A percentile compares a stretch with the other conserved stretches of the same genome.
Conservation (phyloP, 78 protist genomes). For the Tieghemostelium lacteum region DNA sequence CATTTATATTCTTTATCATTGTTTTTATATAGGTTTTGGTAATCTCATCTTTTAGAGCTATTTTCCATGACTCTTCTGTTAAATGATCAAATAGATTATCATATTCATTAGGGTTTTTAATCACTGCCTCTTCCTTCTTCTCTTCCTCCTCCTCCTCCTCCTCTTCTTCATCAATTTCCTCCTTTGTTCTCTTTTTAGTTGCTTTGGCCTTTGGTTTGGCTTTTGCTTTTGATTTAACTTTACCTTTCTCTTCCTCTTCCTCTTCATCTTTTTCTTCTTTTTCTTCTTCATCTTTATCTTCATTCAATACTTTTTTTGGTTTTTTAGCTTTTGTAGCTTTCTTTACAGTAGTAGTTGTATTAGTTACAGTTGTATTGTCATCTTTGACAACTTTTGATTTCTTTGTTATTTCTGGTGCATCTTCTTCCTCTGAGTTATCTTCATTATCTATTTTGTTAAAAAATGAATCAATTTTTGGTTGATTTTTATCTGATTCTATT, state of each 20-base stretch:
- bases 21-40: slow-evolving; percentile 31
- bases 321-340: too few relatives aligned
- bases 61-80: slow-evolving; percentile 20
- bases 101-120: not conserved
- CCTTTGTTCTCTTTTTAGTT: not conserved
- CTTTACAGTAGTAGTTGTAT: too few relatives aligned
- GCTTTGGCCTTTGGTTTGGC: not conserved
- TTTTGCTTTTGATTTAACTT: not conserved
- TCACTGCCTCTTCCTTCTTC: not conserved
- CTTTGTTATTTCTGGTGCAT: too few relatives aligned
- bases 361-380: too few relatives aligned
- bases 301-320: too few relatives aligned
- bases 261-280: not conserved
- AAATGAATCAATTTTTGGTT: too few relatives aligned
- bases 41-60: slow-evolving; percentile 15
- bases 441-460: too few relatives aligned
- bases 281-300: too few relatives aligned
- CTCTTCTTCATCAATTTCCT: not conserved
- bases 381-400: too few relatives aligned
- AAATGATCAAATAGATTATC: slow-evolving; percentile 1
- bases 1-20: slow-evolving; percentile 20
- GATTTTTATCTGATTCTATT: too few relatives aligned
- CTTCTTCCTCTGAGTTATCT: too few relatives aligned
- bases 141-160: slow-evolving; percentile 12
- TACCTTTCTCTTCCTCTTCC: slow-evolving; percentile 3